Evolutionary conservation across 176 grass and related monocot species (phyloP), one percentile per base, ranked within the genome.

Genomic region (Juncus effusus): DNA sequence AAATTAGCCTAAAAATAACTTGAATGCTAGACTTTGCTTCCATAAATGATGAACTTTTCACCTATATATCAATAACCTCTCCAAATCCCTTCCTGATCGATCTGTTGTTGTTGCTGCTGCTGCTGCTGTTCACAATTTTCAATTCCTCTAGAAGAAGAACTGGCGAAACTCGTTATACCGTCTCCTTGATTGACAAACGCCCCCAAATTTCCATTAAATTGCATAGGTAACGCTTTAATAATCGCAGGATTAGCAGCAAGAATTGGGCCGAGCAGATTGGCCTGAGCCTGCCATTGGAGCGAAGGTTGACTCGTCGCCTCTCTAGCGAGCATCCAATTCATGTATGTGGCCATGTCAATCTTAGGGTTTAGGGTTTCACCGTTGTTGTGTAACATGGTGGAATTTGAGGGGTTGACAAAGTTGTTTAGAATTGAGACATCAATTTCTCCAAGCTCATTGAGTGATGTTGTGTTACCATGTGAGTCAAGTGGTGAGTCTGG

Each of bases 401-500:
- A 3, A 60, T 56, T 36, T 44, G 69, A 72, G 5, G 69, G 39
- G 40, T 58, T 72, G 51, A 60, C 8, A 47, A 90, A 75, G 64
- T 81, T 16, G 50, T 84, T 70, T 13, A 86, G 67, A 68, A 90
- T 77, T 15, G 83, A 83, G 13, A 90, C 77, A 61, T 90, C 87
- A 41, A 90, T 67, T 64, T 90, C 86, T 16, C 82, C 82, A 16
- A 90, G 87, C 42, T 90, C 87, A 56, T 72, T 78, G 6, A 90
- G 79, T 19, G 87, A 73, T 50, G 61, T 77, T 51, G 64, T 28
- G 79, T 82, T 76, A 79, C 87, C 76, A 13, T 80, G 79, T 16
- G 83, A 86, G 67, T 71, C 76, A 36, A 90, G 16, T 4, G 72
- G 61, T 1, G 72, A 61, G 59, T 64, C 87, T 1, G 74, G 63